Conservation (phyloP, 1,139 yeast species). For the Groenewaldozyma auringiensis region DNA sequence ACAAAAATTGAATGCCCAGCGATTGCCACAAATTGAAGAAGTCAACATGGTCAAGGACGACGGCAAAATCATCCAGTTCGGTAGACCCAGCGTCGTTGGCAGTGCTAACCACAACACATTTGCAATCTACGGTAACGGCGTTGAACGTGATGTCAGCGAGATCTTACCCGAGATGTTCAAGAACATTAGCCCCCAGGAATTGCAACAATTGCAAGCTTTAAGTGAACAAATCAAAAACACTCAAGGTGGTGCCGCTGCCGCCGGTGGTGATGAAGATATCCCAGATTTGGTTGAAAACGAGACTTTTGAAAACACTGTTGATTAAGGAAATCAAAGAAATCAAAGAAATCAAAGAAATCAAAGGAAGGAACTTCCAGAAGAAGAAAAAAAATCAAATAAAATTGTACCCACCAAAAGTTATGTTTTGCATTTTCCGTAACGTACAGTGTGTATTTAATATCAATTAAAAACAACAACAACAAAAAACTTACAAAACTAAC, state of each 20-base stretch:
- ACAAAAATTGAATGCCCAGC: constrained; percentile 83
- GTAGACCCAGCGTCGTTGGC: constrained; percentile 91
- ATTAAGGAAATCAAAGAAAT: constrained; percentile 19
- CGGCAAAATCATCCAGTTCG: constrained; percentile 93
- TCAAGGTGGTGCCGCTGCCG: constrained; percentile 40
- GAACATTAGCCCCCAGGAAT: constrained; percentile 94
- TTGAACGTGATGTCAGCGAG: constrained; percentile 87
- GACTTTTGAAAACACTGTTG: constrained; percentile 68
- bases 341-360: too few species aligned
- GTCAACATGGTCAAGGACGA: constrained; percentile 97
- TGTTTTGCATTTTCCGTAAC: too few species aligned
- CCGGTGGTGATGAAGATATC: constrained; percentile 51
- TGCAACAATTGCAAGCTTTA: constrained; percentile 79
- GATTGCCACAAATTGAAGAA: constrained; percentile 85
- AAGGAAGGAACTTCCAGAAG: too few species aligned
- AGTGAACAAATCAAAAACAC: constrained; percentile 75
- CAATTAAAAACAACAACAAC: too few species aligned
- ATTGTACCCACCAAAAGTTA: too few species aligned
- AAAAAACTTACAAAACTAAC: too few species aligned
- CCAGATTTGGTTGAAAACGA: constrained; percentile 96
- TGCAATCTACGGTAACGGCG: constrained; percentile 93
- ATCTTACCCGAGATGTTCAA: constrained; percentile 93
- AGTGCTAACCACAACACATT: constrained; percentile 87
- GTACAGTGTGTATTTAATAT: too few species aligned
- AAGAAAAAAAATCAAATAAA: too few species aligned